A percentile compares a stretch with the other conserved stretches of the same genome.
These are phyloP conservation scores for Dryas drummondii DNA, from an alignment of 306 rosid species.

Conservation along the genomic window DNA sequence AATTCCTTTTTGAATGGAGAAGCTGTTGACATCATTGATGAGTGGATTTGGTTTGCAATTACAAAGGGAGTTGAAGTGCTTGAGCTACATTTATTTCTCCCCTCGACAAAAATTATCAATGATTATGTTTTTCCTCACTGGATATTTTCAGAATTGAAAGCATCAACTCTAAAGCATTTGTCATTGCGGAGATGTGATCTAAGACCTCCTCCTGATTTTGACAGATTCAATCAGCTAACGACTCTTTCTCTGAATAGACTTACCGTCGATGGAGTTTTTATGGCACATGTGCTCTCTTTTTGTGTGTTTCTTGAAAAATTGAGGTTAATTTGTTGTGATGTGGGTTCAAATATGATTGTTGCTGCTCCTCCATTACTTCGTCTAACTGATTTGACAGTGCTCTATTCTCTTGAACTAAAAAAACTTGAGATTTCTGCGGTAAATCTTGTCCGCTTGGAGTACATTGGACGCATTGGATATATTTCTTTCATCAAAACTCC, in stretches of 20 bases:
- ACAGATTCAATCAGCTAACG: background rate
- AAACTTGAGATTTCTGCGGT: background rate
- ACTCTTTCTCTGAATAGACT: background rate
- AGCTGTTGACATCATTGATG: background rate
- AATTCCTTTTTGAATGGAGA: background rate
- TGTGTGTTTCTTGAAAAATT: background rate
- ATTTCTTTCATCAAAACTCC: background rate
- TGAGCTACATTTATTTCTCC: background rate
- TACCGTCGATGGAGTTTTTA: background rate
- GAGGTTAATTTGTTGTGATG: background rate
- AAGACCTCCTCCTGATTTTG: background rate
- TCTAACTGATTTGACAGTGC: background rate
- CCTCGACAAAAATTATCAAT: background rate
- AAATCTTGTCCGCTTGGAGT: background rate
- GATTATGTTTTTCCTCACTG: background rate
- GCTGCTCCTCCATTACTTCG: background rate
- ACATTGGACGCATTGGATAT: too few relatives aligned
- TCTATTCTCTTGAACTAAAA: too few relatives aligned
- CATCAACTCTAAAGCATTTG: background rate
- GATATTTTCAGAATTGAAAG: background rate
- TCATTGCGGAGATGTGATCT: background rate
- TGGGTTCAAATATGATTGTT: background rate
- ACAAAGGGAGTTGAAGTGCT: slow-evolving; percentile 3
- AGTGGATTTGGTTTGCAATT: slow-evolving; percentile 1
- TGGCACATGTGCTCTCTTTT: background rate